Base-by-base conservation (phyloP, 257 asterid genomes). In the Asclepias syriaca region DNA sequence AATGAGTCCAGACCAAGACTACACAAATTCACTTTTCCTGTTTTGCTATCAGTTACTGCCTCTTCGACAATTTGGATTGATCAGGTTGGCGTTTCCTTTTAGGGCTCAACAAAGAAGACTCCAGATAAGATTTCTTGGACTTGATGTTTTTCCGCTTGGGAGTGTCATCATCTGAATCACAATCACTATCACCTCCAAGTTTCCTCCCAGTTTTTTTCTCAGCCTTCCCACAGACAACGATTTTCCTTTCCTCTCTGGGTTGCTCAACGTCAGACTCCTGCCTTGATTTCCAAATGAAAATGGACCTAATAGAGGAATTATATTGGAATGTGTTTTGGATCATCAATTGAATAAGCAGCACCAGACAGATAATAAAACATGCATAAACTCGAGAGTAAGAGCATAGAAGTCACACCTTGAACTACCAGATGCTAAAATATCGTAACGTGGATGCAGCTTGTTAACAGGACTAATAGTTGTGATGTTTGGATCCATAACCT, bases 401-500 rank as follows among this genome's bases (percentile, higher is more conserved):
- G 29, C 37, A 43, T 40, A 49, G 66, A 54, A 71, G 77, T 68
- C 87, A 27, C 51, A 94, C 98, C 99, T 91, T 69, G 99, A 91
- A 82, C 99, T 91, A 70, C 99, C 98, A 70, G 96, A 88, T 3
- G 99, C 98, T 85, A 94, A 77, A 78, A 94, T 83, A 84, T 94
- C 99, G 66, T 91, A 90, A 24, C 88, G 89, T 18, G 98, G 99
- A 83, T 91, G 99, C 66, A 91, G 84, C 91, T 94, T 94, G 77
- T 91, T 94, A 69, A 94, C 98, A n/a, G 99, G 92, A 77, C 84
- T 88, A 73, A 94, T 94, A 37, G 98, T 94, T 43, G 93, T 94
- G 63, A 94, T 90, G 75, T 94, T 94, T 15, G 98, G 98, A 81
- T 94, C 96, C 80, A 87, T 88, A 72, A 94, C 89, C 80, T 90